Evolutionary conservation across 331 rosid species (phyloP), one percentile per base, ranked within the genome.

Genomic region (Rosa hybrid): DNA sequence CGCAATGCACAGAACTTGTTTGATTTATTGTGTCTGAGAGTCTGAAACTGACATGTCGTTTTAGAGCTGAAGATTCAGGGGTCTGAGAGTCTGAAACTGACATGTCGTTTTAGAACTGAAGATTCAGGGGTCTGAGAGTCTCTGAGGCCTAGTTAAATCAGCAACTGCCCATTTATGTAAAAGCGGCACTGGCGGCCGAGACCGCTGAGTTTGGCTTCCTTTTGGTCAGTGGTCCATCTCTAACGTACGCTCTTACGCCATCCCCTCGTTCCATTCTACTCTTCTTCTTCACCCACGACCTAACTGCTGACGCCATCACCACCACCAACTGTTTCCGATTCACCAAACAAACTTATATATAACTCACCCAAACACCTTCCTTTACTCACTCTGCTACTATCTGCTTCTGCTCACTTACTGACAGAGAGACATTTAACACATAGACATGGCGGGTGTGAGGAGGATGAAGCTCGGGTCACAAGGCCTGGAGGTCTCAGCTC

Each of bases 391-490:
- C 18, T 3, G 17, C 68, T 62, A 11, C 48, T 12, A 5, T 12
- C 48, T 44, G 0, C 16, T n/a, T 63, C 18, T 62, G 21, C 6
- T 17, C 48, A 65, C 6, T 44, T 0, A 1, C 0, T 34, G 4
- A 34, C 39, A 34, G 39, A 34, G 39, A 34, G 39, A 34, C 39
- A 34, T 34, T 34, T 34, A 34, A 3, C 39, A 34, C 39, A 27
- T 2, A 27, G 16, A 63, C 7, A 88, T 90, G 94, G 82, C 86
- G 48, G 81, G n/a, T 44, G 86, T 87, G 10, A 82, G 86, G 1
- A 88, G 88, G 63, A 91, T 90, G 68, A 90, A 88, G 84, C 78
- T 88, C 3, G 97, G 97, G 0, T 90, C 90, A 14, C 83, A 86
- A 17, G 98, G 94, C 6, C 70, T 90, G 8, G 91, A 91, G 68